Percentiles rank a stretch among this genome's conserved stretches.
These are phyloP conservation scores for Metarhizium brunneum DNA, from an alignment of 2,329 filamentous ascomycete genomes.

Conservation along the genomic window DNA sequence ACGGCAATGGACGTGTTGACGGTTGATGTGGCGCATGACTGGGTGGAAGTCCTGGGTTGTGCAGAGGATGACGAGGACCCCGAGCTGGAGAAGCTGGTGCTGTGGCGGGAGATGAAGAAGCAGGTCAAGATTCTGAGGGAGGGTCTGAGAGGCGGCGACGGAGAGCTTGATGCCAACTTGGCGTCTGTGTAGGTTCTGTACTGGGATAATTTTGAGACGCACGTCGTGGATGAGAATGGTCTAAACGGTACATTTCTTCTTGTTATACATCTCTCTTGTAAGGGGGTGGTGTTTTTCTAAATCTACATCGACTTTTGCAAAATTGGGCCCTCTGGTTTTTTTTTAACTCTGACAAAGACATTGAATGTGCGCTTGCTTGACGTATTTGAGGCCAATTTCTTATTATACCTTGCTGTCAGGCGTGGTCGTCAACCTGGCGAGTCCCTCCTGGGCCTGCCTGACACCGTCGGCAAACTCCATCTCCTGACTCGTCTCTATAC, in stretches of 20 bases:
- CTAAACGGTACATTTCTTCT: too few relatives aligned
- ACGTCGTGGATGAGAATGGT: neutral
- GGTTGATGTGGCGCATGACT: constrained; percentile 26
- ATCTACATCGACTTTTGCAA: too few relatives aligned
- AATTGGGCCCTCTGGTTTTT: too few relatives aligned
- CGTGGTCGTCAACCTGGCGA: constrained; percentile 25
- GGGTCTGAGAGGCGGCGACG: constrained; percentile 39
- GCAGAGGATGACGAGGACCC: constrained; percentile 20
- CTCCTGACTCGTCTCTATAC: constrained; percentile 49
- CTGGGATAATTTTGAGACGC: neutral
- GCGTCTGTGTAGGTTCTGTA: neutral
- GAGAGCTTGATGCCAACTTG: neutral
- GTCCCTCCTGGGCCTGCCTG: constrained; percentile 40
- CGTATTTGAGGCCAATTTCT: too few relatives aligned
- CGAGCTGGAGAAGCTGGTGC: constrained; percentile 38
- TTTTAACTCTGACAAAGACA: too few relatives aligned
- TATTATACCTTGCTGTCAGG: neutral
- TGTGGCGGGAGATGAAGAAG: constrained; percentile 55
- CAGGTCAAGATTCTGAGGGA: constrained; percentile 52
- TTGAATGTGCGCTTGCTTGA: too few relatives aligned
- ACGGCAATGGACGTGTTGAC: constrained; percentile 10
- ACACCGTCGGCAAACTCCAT: constrained; percentile 44
- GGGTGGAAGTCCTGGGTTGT: constrained; percentile 22
- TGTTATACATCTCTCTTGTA: too few relatives aligned
- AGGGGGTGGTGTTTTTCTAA: too few relatives aligned